Evolutionary conservation across 768 basidiomycete species (phyloP).

Genomic region (Termitomyces sp.): DNA sequence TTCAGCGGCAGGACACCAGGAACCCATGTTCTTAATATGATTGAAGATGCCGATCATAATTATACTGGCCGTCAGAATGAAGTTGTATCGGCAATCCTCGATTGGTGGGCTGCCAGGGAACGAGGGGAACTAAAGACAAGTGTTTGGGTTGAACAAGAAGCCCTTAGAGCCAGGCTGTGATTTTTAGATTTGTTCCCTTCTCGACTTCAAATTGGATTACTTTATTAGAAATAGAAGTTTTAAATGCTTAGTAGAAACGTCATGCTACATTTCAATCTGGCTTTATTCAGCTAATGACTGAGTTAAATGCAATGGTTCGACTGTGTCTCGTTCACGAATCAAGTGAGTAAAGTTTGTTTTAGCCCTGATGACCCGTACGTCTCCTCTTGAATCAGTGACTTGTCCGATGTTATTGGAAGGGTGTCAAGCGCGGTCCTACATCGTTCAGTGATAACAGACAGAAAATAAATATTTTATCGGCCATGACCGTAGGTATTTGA

Average conservation of each 20-base stretch:
- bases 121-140: slow-evolving; percentile 54
- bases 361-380: too few species aligned
- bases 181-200: neutral
- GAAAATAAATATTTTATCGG: slow-evolving; percentile 1
- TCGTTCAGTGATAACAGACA: neutral
- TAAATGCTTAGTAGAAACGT: too few species aligned
- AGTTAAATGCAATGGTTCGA: too few species aligned
- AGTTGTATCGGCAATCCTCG: slow-evolving; percentile 62
- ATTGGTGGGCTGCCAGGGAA: slow-evolving; percentile 57
- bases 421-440: neutral
- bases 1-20: slow-evolving; percentile 57
- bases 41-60: slow-evolving; percentile 81
- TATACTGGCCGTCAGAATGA: slow-evolving; percentile 68
- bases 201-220: neutral
- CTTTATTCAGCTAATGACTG: neutral
- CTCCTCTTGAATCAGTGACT: too few species aligned
- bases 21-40: slow-evolving; percentile 64
- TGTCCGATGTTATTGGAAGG: neutral
- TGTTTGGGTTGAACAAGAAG: slow-evolving; percentile 50
- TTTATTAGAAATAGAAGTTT: neutral
- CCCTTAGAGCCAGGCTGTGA: slow-evolving; percentile 48
- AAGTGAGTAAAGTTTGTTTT: neutral
- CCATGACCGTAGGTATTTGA: neutral
- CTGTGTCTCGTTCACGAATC: neutral
- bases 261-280: neutral